Evolutionary conservation across 1,284 basidiomycete genomes (phyloP).

Genomic region (Trichosporon sp.): DNA sequence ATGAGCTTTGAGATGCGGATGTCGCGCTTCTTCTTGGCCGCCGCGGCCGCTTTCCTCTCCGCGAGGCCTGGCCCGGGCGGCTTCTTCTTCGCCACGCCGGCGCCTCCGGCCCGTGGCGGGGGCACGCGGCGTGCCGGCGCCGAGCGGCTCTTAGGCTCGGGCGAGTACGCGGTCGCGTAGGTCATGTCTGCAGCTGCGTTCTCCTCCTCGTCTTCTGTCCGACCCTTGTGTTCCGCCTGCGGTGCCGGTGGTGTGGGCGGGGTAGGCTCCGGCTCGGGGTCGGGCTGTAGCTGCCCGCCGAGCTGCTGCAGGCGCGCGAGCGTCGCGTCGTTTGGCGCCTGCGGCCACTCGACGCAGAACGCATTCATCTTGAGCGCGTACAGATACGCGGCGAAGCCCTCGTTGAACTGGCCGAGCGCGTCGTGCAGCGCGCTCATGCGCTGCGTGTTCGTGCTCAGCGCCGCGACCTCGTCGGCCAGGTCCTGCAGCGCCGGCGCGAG

Average conservation of each 20-base stretch:
- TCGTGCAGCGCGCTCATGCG: slow-evolving; percentile 67
- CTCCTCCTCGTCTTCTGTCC: neutral
- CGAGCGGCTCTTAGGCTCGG: neutral
- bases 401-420: slow-evolving; percentile 80
- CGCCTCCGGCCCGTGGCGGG: slow-evolving; percentile 2
- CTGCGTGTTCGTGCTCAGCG: slow-evolving; percentile 69
- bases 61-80: slow-evolving; percentile 2
- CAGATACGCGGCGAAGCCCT: slow-evolving; percentile 84
- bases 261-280: slow-evolving; percentile 1
- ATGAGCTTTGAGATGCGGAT: slow-evolving; percentile 65
- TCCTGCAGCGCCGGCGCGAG: slow-evolving; percentile 78
- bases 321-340: slow-evolving; percentile 30
- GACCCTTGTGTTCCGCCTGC: neutral
- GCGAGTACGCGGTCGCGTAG: slow-evolving; percentile 41
- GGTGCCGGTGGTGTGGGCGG: neutral
- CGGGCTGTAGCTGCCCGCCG: neutral
- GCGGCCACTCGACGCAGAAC: slow-evolving; percentile 83
- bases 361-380: slow-evolving; percentile 94
- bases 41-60: slow-evolving; percentile 26
- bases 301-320: slow-evolving; percentile 55
- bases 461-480: slow-evolving; percentile 78
- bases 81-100: neutral
- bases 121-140: neutral
- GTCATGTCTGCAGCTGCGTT: slow-evolving; percentile 34
- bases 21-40: slow-evolving; percentile 76